Evolutionary conservation across 805 yeast genomes (phyloP), one percentile per base, ranked within the genome.

Genomic region (Soucietia sequanensis): DNA sequence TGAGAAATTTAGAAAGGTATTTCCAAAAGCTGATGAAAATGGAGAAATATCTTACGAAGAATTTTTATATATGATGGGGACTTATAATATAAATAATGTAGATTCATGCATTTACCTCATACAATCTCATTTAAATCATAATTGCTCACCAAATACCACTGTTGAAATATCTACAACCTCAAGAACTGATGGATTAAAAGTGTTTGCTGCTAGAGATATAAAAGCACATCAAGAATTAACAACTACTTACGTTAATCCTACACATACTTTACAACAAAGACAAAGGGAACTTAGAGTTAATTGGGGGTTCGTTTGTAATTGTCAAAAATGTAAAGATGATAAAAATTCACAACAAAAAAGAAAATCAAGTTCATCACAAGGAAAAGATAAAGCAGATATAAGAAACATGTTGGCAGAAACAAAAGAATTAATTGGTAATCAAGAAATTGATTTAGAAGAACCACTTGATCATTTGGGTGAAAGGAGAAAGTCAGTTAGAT

Each of bases 291-390:
- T 87, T 31, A 60, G 90, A 39, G 77, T 79, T 9, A 81, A 82
- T 47, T 87, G 88, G 86, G 95, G 95, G 4, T 87, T 87, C 55
- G 50, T 72, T 13, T 87, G 95, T 57, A 57, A 54, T 17, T 87
- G 95, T 54, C 47, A 58, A 9, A 74, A 82, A 43, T 87, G 95
- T 57, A 72, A 74, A 47, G 62, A 62, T 6, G 90, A 84, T 42
- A 52, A 68, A 23, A 63, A 64, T 33, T 42, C 31, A 1, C 64
- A 68, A 31, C 72, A 73, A 26, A 54, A 74, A 44, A 66, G 78
- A 35, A 70, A 73, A 42, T 72, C 78, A 1, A 56, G 62, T 30
- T 44, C 56, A 8, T 48, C 54, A 18, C 46, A 56, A 11, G 12
- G 41, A n/a, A 44, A 44, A 22, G 48, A 44, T 8, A 44, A 62